Evolutionary conservation across 2,329 filamentous ascomycete species (phyloP), one percentile per base, ranked within the genome.

Genomic region (Xylaria polymorpha): DNA sequence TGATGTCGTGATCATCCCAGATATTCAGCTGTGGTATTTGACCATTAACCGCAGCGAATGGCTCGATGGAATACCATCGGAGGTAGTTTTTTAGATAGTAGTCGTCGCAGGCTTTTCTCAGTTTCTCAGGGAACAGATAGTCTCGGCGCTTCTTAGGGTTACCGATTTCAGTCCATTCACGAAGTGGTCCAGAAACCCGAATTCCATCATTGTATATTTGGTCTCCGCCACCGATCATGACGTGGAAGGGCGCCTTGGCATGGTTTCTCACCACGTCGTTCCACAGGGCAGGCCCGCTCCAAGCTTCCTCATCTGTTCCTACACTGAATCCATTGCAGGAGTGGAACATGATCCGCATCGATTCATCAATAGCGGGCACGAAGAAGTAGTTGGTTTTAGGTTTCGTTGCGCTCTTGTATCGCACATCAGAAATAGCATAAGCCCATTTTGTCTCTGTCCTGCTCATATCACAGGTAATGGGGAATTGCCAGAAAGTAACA

Each of bases 271-370:
- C 80, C 10, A 98, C 94, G 78, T 99, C 95, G 76, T 96, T 93
- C 96, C 96, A 99, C 66, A 99, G 83, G 4, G 93, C 93, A n/a
- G 94, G 92, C 0, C 96, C 96, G 77, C 92, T 95, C 84, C 94
- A 97, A 50, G 91, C 90, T 59, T 93, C 90, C 69, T 96, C 90
- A 61, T 79, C 76, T 9, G 79, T 95, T 63, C 92, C 92, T 46
- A 96, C 87, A 73, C 92, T 95, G 83, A 99, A 99, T 18, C 96
- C 97, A 80, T 99, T 99, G 83, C 96, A 98, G 66, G 93, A 97
- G 83, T 98, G 92, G 81, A 98, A 99, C 93, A 98, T 97, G 78
- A 98, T 92, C 78, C 97, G 94, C 95, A 99, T 98, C 4, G 93
- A 92, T 80, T 98, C 91, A 53, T 89, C 88, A 67, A 86, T 85